These are phyloP conservation scores for Fonsecaea nubica DNA, from an alignment of 2,329 filamentous ascomycete genomes.

Conservation along the genomic window DNA sequence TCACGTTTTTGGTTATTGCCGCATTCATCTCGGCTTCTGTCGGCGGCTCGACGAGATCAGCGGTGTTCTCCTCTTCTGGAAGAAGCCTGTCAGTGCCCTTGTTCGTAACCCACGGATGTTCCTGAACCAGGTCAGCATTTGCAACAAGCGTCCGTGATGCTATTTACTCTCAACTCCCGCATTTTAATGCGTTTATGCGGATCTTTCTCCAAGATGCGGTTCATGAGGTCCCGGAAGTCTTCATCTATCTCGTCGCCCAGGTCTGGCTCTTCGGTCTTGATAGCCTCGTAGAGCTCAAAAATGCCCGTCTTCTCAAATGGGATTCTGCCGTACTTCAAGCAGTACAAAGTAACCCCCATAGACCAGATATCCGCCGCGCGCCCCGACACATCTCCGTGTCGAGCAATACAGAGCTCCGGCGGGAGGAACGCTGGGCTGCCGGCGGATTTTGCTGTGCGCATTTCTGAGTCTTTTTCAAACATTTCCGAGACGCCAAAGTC, in stretches of 20 bases:
- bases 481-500: constrained; percentile 98
- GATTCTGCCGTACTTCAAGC: constrained; percentile 83
- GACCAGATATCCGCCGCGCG: constrained; percentile 96
- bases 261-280: constrained; percentile 71
- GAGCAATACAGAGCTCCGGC: constrained; percentile 86
- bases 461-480: constrained; percentile 86
- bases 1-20: constrained; percentile 89
- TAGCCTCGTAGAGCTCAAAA: constrained; percentile 87
- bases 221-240: constrained; percentile 76
- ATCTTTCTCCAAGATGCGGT: constrained; percentile 79
- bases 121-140: constrained; percentile 57
- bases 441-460: constrained; percentile 91
- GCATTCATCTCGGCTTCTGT: constrained; percentile 89
- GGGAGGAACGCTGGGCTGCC: constrained; percentile 94
- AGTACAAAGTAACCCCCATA: constrained; percentile 95
- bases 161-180: constrained; percentile 76
- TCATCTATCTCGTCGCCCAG: constrained; percentile 70
- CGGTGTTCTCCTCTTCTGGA: constrained; percentile 83
- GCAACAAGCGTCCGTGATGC: neutral
- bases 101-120: constrained; percentile 92
- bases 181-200: constrained; percentile 83
- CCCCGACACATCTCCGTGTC: constrained; percentile 85
- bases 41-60: constrained; percentile 77
- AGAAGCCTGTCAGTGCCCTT: constrained; percentile 78
- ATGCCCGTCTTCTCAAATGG: constrained; percentile 82